phyloP scores from a whole-genome alignment of 306 rosid genomes.

The Castanea mollissima region DNA sequence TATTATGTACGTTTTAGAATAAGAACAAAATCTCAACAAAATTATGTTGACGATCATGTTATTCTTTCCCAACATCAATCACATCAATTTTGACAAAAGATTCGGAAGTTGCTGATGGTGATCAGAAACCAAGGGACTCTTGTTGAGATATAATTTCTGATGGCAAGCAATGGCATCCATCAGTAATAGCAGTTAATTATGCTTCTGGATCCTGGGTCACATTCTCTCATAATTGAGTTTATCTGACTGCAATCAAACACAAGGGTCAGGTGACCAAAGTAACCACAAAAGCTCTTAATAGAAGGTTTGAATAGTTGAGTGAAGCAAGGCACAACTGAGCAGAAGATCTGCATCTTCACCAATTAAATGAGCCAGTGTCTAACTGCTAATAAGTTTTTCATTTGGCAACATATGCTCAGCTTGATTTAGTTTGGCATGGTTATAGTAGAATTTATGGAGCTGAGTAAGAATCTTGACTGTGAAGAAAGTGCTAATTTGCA shows the following conservation, averaged over 20 bases:
- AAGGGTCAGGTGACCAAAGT: constrained; percentile 3
- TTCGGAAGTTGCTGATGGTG: neutral
- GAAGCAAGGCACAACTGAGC: neutral
- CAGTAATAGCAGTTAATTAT: neutral
- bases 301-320: neutral
- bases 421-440: neutral
- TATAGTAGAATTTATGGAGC: neutral
- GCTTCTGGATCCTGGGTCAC: constrained; percentile 29
- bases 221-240: constrained; percentile 85
- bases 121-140: constrained; percentile 12
- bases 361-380: neutral
- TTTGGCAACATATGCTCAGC: neutral
- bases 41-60: neutral
- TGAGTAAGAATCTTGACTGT: neutral
- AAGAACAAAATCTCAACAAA: neutral
- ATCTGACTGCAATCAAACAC: constrained; percentile 68
- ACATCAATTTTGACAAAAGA: neutral
- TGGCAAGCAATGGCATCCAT: neutral
- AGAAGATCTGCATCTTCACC: neutral
- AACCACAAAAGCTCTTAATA: constrained; percentile 5
- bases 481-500: neutral
- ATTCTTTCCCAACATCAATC: neutral
- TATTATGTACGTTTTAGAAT: neutral
- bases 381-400: neutral
- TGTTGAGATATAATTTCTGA: neutral